Percentiles rank a stretch among this genome's conserved stretches.
phyloP scores from a whole-genome alignment of 768 basidiomycete species.

The Agrocybe praecox region DNA sequence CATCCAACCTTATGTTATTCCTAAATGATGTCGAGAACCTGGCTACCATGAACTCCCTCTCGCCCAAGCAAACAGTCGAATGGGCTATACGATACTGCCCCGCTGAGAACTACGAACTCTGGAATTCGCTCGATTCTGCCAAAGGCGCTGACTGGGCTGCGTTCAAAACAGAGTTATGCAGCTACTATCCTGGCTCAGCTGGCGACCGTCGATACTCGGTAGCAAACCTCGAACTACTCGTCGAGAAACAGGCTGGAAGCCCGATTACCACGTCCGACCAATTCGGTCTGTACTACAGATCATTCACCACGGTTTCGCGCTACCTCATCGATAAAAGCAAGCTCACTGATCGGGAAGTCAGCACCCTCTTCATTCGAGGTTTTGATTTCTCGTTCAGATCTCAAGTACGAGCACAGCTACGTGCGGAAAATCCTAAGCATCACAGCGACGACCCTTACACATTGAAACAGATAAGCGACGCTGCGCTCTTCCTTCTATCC shows the following conservation, averaged over 20 bases:
- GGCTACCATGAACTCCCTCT: neutral
- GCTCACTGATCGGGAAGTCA: constrained; percentile 6
- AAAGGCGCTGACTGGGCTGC: constrained; percentile 1
- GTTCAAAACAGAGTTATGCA: constrained; percentile 8
- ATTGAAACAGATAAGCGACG: constrained; percentile 1
- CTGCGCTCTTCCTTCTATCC: constrained; percentile 7
- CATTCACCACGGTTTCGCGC: neutral
- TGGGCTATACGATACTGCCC: constrained; percentile 11
- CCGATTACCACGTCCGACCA: constrained; percentile 4
- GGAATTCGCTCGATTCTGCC: neutral
- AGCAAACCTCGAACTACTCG: constrained; percentile 3
- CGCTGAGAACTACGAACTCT: constrained; percentile 2
- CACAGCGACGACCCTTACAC: constrained; percentile 8
- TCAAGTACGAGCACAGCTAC: constrained; percentile 6
- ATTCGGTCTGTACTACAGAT: constrained; percentile 2
- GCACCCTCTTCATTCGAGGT: constrained; percentile 1
- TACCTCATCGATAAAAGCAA: constrained; percentile 3
- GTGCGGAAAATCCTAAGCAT: constrained; percentile 8
- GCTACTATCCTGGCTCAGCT: constrained; percentile 5
- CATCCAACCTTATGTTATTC: neutral
- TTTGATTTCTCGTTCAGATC: neutral
- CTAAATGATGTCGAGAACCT: constrained; percentile 8
- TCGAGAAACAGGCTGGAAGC: neutral
- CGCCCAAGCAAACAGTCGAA: constrained; percentile 3
- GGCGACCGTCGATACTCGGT: constrained; percentile 6